These are phyloP conservation scores for Funneliformis caledonium DNA, from an alignment of 371 early-diverging fungal species.

Conservation along the genomic window DNA sequence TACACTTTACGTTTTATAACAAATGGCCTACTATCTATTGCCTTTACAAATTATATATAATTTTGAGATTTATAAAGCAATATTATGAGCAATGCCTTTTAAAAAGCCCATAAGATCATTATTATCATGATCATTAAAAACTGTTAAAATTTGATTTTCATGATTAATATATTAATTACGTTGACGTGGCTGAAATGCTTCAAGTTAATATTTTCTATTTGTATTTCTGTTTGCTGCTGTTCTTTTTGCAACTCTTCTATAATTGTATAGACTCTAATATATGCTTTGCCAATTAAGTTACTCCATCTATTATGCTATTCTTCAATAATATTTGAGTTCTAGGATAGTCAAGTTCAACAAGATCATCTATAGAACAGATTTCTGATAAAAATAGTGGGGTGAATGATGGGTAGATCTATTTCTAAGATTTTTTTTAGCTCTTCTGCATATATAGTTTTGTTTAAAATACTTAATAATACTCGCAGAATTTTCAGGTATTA, in stretches of 20 bases:
- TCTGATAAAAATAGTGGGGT: background rate
- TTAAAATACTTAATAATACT: background rate
- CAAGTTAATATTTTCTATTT: background rate
- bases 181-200: background rate
- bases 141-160: background rate
- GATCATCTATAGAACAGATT: background rate
- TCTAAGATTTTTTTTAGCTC: background rate
- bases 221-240: background rate
- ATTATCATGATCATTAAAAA: background rate
- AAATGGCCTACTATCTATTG: too few species aligned
- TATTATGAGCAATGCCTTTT: background rate
- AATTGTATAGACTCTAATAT: background rate
- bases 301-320: background rate
- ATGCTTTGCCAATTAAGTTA: background rate
- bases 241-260: slow-evolving; percentile 1
- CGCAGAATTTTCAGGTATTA: background rate
- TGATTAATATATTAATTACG: too few species aligned
- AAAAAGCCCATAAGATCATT: slow-evolving; percentile 3
- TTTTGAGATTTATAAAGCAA: background rate
- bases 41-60: too few species aligned
- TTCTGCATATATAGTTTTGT: background rate
- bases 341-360: background rate
- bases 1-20: too few species aligned
- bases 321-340: background rate
- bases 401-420: background rate